Percentiles rank a stretch among this genome's conserved stretches.
Evolutionary conservation across 495 filamentous ascomycete species (phyloP).

Genomic region (Penicillium pancosmium): DNA sequence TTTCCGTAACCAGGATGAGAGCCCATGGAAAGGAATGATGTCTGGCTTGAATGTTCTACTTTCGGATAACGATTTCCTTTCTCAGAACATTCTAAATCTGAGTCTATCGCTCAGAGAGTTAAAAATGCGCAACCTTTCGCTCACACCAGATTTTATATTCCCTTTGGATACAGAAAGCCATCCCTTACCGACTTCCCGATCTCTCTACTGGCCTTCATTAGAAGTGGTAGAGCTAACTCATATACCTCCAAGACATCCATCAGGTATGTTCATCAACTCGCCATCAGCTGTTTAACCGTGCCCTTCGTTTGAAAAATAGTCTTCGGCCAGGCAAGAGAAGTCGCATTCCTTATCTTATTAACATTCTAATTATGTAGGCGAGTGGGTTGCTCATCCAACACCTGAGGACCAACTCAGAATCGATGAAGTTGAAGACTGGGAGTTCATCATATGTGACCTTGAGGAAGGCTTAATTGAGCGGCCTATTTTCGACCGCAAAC

Average conservation of each 20-base stretch:
- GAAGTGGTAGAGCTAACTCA: constrained; percentile 3
- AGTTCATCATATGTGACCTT: too few species aligned
- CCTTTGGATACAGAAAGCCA: background rate
- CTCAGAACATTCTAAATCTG: constrained; percentile 5
- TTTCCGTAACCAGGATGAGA: background rate
- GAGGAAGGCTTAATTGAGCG: too few species aligned
- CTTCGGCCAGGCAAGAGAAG: too few species aligned
- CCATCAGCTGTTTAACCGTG: background rate
- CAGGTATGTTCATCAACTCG: background rate
- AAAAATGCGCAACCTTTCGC: too few species aligned
- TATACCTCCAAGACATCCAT: background rate
- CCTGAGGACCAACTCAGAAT: too few species aligned
- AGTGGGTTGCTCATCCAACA: too few species aligned
- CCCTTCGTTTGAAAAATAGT: too few species aligned
- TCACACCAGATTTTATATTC: too few species aligned
- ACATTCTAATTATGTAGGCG: background rate
- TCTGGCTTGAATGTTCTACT: constrained; percentile 3
- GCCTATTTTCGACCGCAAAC: too few species aligned
- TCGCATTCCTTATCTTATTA: background rate
- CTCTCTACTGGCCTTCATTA: constrained; percentile 2
- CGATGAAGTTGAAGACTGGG: too few species aligned
- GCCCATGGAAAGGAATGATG: constrained; percentile 3
- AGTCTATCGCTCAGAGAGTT: constrained; percentile 1
- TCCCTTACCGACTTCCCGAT: constrained; percentile 4
- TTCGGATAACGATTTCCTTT: constrained; percentile 5